These are phyloP conservation scores for Fusarium coffeatum DNA, from an alignment of 2,329 filamentous ascomycete genomes.

Conservation along the genomic window DNA sequence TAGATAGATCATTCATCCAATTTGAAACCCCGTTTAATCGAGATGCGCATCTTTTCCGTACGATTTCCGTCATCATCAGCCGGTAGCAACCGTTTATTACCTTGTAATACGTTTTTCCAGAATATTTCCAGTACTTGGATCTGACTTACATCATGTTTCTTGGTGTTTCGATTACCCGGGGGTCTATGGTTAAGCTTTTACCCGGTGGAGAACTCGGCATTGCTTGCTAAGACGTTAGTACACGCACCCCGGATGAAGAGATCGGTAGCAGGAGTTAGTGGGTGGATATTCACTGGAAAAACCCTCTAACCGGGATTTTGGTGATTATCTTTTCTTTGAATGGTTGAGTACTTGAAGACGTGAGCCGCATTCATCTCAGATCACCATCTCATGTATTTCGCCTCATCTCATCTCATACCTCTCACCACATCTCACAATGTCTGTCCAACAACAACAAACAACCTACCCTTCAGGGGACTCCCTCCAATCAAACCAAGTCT, in stretches of 20 bases:
- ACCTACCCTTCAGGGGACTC: slow-evolving; percentile 40
- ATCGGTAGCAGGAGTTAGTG: not conserved
- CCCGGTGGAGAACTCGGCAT: slow-evolving; percentile 18
- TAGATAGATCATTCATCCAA: slow-evolving; percentile 18
- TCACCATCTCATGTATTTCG: not conserved
- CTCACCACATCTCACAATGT: slow-evolving; percentile 27
- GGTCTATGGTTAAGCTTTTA: slow-evolving; percentile 35
- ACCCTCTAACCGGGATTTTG: slow-evolving; percentile 22
- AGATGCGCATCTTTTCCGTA: not conserved
- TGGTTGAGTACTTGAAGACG: slow-evolving; percentile 31
- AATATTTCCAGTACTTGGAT: not conserved
- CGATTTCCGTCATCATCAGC: slow-evolving; percentile 5
- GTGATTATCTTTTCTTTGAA: slow-evolving; percentile 18
- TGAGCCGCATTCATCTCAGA: not conserved
- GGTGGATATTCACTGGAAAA: slow-evolving; percentile 33
- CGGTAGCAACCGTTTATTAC: slow-evolving; percentile 16
- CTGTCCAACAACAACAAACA: slow-evolving; percentile 30
- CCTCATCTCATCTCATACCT: not conserved
- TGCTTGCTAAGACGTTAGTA: not conserved
- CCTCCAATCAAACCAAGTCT: slow-evolving; percentile 39
- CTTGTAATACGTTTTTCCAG: not conserved
- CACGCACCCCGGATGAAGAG: slow-evolving; percentile 22
- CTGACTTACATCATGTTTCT: slow-evolving; percentile 18
- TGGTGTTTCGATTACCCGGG: slow-evolving; percentile 21
- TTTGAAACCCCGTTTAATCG: not conserved